Conservation (phyloP, 179 eudicot species). For the Carnegiea gigantea region DNA sequence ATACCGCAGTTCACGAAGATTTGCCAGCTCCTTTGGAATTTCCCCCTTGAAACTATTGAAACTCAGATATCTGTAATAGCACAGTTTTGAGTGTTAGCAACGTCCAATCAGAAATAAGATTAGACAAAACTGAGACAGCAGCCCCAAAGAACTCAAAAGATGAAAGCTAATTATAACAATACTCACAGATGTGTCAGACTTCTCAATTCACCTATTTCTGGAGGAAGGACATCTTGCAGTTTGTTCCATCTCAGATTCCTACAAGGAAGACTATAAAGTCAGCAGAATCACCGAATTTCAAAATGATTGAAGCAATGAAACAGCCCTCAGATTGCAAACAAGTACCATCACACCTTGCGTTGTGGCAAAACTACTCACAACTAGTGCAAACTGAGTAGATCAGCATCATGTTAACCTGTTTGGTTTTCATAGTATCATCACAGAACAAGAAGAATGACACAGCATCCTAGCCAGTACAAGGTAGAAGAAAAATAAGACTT, state of each 20-base stretch:
- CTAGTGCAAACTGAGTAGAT: not conserved
- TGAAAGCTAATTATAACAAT: not conserved
- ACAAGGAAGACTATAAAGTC: conserved; percentile 23
- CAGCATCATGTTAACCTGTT: not conserved
- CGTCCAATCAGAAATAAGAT: not conserved
- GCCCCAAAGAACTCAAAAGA: not conserved
- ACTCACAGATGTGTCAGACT: conserved; percentile 94
- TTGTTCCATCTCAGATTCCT: conserved; percentile 99
- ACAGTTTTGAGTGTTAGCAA: conserved; percentile 13
- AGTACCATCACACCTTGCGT: not conserved
- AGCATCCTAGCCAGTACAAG: conserved; percentile 1
- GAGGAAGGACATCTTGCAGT: conserved; percentile 90
- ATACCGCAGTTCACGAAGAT: conserved; percentile 83
- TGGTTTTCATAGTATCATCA: not conserved
- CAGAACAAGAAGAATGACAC: not conserved
- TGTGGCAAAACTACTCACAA: not conserved
- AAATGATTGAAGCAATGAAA: not conserved
- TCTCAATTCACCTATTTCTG: conserved; percentile 97
- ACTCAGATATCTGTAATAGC: conserved; percentile 66
- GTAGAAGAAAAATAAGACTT: not conserved
- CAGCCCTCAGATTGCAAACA: not conserved
- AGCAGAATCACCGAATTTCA: conserved; percentile 3
- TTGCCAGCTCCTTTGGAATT: conserved; percentile 94
- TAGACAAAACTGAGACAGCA: not conserved
- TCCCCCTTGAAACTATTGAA: conserved; percentile 97